phyloP scores from a whole-genome alignment of 352 stramenopile species.

The Phytopythium helicoides region DNA sequence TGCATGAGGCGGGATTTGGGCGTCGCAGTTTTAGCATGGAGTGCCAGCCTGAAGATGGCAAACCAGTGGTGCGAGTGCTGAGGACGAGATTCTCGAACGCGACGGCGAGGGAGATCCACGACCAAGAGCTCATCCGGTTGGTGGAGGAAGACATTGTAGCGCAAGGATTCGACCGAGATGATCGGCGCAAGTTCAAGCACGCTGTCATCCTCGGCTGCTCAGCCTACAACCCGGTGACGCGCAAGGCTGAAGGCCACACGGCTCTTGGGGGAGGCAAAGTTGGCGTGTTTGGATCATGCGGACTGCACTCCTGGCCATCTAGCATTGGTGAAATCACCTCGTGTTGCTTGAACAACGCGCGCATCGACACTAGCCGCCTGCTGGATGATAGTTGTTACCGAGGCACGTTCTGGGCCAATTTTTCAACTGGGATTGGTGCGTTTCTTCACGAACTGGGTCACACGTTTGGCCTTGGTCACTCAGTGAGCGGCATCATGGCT shows the following conservation, averaged over 20 bases:
- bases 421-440: slow-evolving; percentile 56
- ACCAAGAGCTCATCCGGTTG: slow-evolving; percentile 55
- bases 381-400: slow-evolving; percentile 66
- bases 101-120: slow-evolving; percentile 38
- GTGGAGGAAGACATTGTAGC: slow-evolving; percentile 54
- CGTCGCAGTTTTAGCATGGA: slow-evolving; percentile 56
- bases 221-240: slow-evolving; percentile 46
- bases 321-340: slow-evolving; percentile 44
- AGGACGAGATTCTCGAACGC: slow-evolving; percentile 56
- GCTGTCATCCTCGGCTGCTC: slow-evolving; percentile 72
- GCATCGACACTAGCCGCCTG: slow-evolving; percentile 39
- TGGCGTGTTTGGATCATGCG: slow-evolving; percentile 66
- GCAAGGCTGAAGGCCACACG: slow-evolving; percentile 52
- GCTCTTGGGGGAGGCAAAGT: slow-evolving; percentile 54
- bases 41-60: slow-evolving; percentile 37
- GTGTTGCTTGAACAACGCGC: slow-evolving; percentile 55
- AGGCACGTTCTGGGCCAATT: slow-evolving; percentile 62
- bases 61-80: slow-evolving; percentile 50
- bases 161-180: slow-evolving; percentile 24
- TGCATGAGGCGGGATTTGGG: slow-evolving; percentile 35
- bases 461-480: slow-evolving; percentile 57
- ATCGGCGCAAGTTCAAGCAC: slow-evolving; percentile 49
- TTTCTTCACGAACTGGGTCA: slow-evolving; percentile 69
- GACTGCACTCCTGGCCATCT: slow-evolving; percentile 58
- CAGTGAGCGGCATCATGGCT: slow-evolving; percentile 58